Percentiles rank a stretch among this genome's conserved stretches.
These are phyloP conservation scores for Colletotrichum coccodes DNA, from an alignment of 2,329 filamentous ascomycete species.

Conservation along the genomic window DNA sequence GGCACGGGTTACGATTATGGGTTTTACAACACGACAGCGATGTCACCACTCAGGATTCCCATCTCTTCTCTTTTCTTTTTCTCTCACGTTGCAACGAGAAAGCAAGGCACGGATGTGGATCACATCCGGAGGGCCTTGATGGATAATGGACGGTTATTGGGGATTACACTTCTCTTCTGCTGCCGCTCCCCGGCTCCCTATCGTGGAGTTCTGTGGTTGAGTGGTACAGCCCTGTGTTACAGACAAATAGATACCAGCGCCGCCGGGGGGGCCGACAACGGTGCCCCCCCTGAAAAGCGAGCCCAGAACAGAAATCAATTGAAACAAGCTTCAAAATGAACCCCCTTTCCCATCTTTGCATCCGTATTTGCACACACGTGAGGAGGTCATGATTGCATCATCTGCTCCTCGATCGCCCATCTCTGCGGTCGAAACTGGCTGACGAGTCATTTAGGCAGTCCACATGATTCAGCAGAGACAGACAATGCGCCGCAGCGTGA, in stretches of 20 bases:
- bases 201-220: constrained; percentile 24
- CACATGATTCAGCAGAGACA: constrained; percentile 25
- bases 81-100: constrained; percentile 20
- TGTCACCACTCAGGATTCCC: constrained; percentile 21
- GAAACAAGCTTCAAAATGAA: constrained; percentile 17
- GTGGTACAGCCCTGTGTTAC: constrained; percentile 32
- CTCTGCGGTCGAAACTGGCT: constrained; percentile 25
- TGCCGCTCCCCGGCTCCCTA: constrained; percentile 29
- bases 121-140: constrained; percentile 15
- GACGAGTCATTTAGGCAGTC: constrained; percentile 31
- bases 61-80: constrained; percentile 20
- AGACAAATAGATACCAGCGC: constrained; percentile 23
- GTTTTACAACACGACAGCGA: constrained; percentile 28
- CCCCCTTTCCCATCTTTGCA: constrained; percentile 9
- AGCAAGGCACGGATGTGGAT: constrained; percentile 17
- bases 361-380: neutral
- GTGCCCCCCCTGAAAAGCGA: constrained; percentile 9
- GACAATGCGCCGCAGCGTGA: constrained; percentile 6
- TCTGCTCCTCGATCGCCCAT: constrained; percentile 16
- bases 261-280: constrained; percentile 13
- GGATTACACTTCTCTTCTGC: constrained; percentile 26
- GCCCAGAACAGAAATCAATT: constrained; percentile 25
- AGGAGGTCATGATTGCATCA: constrained; percentile 28
- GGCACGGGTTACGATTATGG: constrained; percentile 29
- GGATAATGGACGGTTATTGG: constrained; percentile 23